Base-by-base conservation (phyloP, 306 rosid species). In the Echinosophora koreensis region DNA sequence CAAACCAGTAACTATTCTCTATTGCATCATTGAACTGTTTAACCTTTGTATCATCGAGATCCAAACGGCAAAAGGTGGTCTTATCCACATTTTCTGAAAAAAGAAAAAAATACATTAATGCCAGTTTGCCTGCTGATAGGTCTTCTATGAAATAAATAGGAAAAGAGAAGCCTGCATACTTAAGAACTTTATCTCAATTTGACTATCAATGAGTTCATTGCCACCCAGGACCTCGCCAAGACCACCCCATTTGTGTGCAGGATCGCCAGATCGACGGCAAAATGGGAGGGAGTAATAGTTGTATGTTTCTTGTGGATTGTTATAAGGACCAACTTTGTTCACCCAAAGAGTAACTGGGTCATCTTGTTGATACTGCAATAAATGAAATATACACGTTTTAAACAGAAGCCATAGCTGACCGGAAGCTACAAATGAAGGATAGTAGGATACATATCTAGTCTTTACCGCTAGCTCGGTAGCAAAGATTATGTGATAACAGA, bases 161-260 rank as follows among this genome's bases (percentile, higher is more conserved):
- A 51, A 4, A 50, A 42, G 47, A 59, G 61, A 80, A 72, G 65
- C 59, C 58, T 11, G 76, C 92, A 32, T 86, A 89, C 99, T 87
- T 77, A 65, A 80, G 80, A 80, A 92, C 81, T 92, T 90, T 71
- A 95, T 92, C 67, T 87, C 96, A 73, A 92, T 78, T 83, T 82
- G 89, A 80, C 99, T 95, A 61, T 95, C 97, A 59, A 95, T 95
- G 74, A 95, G 97, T 63, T 95, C 99, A 71, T 95, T 95, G 83
- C 99, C 99, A 65, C 99, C 98, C 7, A 95, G 73, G 80, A 95
- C 99, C 84, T 95, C 99, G 70, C 99, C 99, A 60, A 95, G 99
- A 81, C 99, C 99, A 70, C 99, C 99, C 99, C 99, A 95, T 85
- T 95, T 95, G 88, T 95, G 99, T 42, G 82, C 88, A 80, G 92